Percentiles rank a stretch among this genome's conserved stretches.
These are phyloP conservation scores for Colletotrichum spaethianum DNA, from an alignment of 2,329 filamentous ascomycete species.

Conservation along the genomic window DNA sequence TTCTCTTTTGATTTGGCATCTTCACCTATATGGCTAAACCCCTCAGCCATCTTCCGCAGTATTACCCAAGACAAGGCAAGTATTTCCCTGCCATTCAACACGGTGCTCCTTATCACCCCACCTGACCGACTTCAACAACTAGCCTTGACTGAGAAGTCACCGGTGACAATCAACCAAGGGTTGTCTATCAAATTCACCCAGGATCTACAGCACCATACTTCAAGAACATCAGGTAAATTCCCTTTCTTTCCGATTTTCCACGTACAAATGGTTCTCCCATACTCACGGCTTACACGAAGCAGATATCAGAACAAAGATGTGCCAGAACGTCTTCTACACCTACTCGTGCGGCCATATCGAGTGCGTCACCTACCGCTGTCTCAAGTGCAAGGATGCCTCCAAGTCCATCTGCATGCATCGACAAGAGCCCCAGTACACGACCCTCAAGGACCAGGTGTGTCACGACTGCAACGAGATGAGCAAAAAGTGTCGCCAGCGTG, in stretches of 20 bases:
- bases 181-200: too few relatives aligned
- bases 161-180: not conserved
- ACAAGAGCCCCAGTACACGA: conserved; percentile 8
- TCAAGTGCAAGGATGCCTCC: not conserved
- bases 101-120: too few relatives aligned
- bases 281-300: conserved; percentile 40
- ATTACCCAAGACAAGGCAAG: not conserved
- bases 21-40: not conserved
- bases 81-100: not conserved
- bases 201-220: not conserved
- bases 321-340: conserved; percentile 40
- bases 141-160: not conserved
- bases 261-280: not conserved
- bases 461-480: conserved; percentile 38
- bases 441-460: conserved; percentile 38
- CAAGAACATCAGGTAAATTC: not conserved
- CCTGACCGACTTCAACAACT: not conserved
- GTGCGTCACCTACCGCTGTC: conserved; percentile 35
- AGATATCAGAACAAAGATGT: conserved; percentile 23
- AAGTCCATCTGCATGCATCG: conserved; percentile 5
- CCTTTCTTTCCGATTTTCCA: not conserved
- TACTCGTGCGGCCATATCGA: conserved; percentile 41
- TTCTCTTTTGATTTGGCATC: not conserved
- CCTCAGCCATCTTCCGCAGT: not conserved
- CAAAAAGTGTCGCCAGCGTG: not conserved